A percentile compares a stretch with the other conserved stretches of the same genome.
These are phyloP conservation scores for Lachnellula cervina DNA, from an alignment of 2,329 filamentous ascomycete species.

Conservation along the genomic window DNA sequence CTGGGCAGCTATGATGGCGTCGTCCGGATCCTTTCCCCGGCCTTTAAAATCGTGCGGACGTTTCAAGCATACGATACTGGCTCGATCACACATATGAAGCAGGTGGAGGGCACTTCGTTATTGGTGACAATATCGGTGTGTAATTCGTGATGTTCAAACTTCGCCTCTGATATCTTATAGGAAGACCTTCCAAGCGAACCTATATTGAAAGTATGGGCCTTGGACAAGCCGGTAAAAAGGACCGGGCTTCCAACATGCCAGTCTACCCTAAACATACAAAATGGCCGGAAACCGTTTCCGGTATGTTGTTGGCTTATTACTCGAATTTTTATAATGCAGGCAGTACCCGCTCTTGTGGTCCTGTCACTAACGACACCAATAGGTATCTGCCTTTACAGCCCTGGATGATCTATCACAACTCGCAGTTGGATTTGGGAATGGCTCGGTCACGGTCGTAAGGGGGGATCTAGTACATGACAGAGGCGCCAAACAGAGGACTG, in stretches of 20 bases:
- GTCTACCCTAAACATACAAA: constrained; percentile 79
- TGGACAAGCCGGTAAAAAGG: constrained; percentile 93
- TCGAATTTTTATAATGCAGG: not conserved
- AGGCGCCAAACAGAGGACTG: constrained; percentile 86
- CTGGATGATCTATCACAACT: constrained; percentile 87
- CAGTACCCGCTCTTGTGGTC: not conserved
- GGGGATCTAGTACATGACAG: constrained; percentile 94
- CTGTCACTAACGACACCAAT: not conserved
- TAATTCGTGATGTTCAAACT: constrained; percentile 1
- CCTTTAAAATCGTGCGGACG: constrained; percentile 79
- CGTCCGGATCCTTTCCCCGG: constrained; percentile 80
- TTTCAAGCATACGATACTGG: constrained; percentile 82
- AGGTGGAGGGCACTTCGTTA: constrained; percentile 80
- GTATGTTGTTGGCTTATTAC: constrained; percentile 40
- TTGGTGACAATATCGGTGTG: constrained; percentile 72
- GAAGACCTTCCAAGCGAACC: constrained; percentile 88
- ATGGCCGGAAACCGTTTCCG: constrained; percentile 90
- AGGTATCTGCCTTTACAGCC: constrained; percentile 84
- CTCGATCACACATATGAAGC: constrained; percentile 85
- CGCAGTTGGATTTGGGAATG: constrained; percentile 93
- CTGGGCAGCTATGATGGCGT: constrained; percentile 79
- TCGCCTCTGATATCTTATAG: constrained; percentile 38
- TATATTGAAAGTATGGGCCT: constrained; percentile 91
- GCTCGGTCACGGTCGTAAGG: constrained; percentile 85
- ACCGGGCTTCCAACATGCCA: constrained; percentile 83